Conservation (phyloP, 2,329 filamentous ascomycete species). For the Xylaria sp. region DNA sequence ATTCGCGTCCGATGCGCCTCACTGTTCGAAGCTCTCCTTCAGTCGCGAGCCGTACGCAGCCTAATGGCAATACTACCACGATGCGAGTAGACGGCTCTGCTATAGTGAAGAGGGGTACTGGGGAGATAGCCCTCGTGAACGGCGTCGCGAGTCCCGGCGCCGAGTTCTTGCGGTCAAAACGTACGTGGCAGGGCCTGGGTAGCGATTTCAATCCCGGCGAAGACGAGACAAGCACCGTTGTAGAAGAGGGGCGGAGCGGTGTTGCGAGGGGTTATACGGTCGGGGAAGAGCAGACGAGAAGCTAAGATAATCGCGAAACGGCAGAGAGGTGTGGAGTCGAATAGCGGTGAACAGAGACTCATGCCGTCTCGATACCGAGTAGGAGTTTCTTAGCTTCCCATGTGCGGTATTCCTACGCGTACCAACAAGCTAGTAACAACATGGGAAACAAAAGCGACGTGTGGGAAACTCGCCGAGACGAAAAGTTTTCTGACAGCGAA, state of each 20-base stretch:
- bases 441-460: background rate
- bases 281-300: constrained; percentile 62
- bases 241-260: constrained; percentile 88
- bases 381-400: too few species aligned
- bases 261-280: constrained; percentile 90
- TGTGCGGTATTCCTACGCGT: background rate
- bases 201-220: constrained; percentile 77
- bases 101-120: constrained; percentile 68
- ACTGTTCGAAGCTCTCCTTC: constrained; percentile 49
- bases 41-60: constrained; percentile 28
- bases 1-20: constrained; percentile 77
- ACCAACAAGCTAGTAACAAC: background rate
- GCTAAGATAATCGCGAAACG: constrained; percentile 34
- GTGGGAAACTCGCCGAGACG: background rate
- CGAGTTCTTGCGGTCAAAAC: constrained; percentile 81
- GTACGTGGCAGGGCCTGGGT: constrained; percentile 92
- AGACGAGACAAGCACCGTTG: constrained; percentile 63
- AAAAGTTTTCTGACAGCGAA: background rate
- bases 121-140: constrained; percentile 82
- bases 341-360: background rate
- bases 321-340: background rate
- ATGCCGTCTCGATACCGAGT: background rate
- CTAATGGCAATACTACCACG: constrained; percentile 37
- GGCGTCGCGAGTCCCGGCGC: constrained; percentile 91
- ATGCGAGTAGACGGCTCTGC: constrained; percentile 51